Conservation (phyloP, 2,329 filamentous ascomycete species). For the Aspergillus sp. region DNA sequence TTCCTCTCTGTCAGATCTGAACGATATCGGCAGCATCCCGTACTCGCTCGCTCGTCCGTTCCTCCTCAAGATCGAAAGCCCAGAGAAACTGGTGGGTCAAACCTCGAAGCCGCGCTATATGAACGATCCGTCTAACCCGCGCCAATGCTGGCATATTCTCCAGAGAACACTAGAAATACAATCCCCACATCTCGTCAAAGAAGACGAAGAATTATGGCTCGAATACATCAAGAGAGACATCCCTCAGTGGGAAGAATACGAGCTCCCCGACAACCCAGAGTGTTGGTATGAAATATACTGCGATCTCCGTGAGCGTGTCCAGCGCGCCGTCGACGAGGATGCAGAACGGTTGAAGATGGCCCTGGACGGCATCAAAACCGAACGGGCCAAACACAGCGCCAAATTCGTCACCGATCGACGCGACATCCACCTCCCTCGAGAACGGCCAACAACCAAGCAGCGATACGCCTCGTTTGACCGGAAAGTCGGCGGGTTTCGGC, state of each 20-base stretch:
- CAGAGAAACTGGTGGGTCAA: slow-evolving; percentile 65
- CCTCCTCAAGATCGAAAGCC: slow-evolving; percentile 67
- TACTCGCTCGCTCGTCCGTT: slow-evolving; percentile 66
- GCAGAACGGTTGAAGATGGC: slow-evolving; percentile 57
- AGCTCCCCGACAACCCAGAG: slow-evolving; percentile 62
- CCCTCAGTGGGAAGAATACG: slow-evolving; percentile 63
- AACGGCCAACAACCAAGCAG: slow-evolving; percentile 28
- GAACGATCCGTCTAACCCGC: too few relatives aligned
- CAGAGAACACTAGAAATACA: slow-evolving; percentile 64
- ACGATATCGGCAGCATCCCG: slow-evolving; percentile 69
- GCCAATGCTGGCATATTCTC: slow-evolving; percentile 3
- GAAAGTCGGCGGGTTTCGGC: slow-evolving; percentile 29
- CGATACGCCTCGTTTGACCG: slow-evolving; percentile 31
- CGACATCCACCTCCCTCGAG: slow-evolving; percentile 25
- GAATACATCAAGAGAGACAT: slow-evolving; percentile 77
- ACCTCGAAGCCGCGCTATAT: neutral
- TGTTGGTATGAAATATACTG: slow-evolving; percentile 79
- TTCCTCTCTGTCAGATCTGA: slow-evolving; percentile 47
- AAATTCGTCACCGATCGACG: slow-evolving; percentile 52
- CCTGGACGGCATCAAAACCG: slow-evolving; percentile 56
- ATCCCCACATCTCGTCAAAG: slow-evolving; percentile 71
- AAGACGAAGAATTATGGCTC: slow-evolving; percentile 72
- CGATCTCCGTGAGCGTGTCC: slow-evolving; percentile 61
- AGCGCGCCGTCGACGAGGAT: slow-evolving; percentile 56
- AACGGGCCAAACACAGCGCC: slow-evolving; percentile 57